A percentile compares a stretch with the other conserved stretches of the same genome.
These are phyloP conservation scores for Thielaviopsis euricoi DNA, from an alignment of 2,329 filamentous ascomycete species.

Conservation along the genomic window DNA sequence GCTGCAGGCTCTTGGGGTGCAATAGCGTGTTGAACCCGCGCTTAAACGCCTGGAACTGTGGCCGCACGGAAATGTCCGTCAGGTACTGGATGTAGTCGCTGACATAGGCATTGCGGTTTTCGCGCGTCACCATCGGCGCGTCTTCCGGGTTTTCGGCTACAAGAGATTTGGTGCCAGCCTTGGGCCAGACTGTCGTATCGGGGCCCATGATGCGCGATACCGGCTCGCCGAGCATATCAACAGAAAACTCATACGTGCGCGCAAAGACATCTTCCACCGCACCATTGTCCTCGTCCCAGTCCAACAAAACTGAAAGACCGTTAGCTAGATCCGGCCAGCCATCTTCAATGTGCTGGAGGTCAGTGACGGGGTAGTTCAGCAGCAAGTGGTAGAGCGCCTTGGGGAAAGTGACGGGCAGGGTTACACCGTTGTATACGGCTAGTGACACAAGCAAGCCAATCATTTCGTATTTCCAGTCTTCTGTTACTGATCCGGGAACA, in stretches of 20 bases:
- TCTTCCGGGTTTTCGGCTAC: constrained; percentile 30
- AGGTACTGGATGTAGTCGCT: constrained; percentile 75
- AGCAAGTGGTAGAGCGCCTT: constrained; percentile 69
- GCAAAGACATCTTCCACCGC: constrained; percentile 68
- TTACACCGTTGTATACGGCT: constrained; percentile 84
- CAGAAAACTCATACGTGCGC: constrained; percentile 74
- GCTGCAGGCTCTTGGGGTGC: constrained; percentile 48
- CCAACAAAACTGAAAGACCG: constrained; percentile 54
- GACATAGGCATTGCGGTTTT: constrained; percentile 64
- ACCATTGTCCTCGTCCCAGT: constrained; percentile 61
- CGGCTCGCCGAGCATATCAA: constrained; percentile 38
- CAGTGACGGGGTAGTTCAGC: constrained; percentile 49
- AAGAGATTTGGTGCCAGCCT: constrained; percentile 18
- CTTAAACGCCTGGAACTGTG: constrained; percentile 67
- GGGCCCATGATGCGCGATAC: constrained; percentile 39
- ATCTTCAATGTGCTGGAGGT: constrained; percentile 63
- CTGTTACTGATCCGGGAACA: constrained; percentile 62
- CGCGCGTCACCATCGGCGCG: constrained; percentile 60
- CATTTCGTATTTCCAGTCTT: constrained; percentile 79
- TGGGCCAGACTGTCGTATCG: constrained; percentile 22
- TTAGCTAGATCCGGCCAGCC: constrained; percentile 73
- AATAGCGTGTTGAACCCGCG: constrained; percentile 66
- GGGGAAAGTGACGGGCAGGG: constrained; percentile 79
- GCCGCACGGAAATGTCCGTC: constrained; percentile 56
- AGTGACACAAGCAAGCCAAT: constrained; percentile 77